Evolutionary conservation across 352 stramenopile genomes (phyloP), one percentile per base, ranked within the genome.

Genomic region (Globisporangium lucens): DNA sequence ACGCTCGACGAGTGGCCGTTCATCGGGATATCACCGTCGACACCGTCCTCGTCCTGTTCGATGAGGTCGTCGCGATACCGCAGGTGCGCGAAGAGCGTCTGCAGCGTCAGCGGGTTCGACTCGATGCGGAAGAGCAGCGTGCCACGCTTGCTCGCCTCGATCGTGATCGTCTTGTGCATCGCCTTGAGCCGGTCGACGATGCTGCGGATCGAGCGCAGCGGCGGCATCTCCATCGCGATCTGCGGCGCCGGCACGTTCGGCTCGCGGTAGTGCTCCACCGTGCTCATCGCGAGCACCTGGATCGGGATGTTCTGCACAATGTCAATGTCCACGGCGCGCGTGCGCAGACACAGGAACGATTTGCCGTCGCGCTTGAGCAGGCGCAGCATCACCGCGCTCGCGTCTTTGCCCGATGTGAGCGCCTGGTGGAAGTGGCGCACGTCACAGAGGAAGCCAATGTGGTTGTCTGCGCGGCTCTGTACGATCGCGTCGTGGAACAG

Each of bases 281-380:
- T 80, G 60, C 73, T 88, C 82, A 93, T 91, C 17, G 87, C 75
- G 60, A 95, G 59, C 68, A 95, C 83, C 38, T 89, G 74, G 66
- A 95, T 92, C 24, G 87, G 87, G 49, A 95, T 86, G 63, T 84
- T 95, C 74, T 95, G 87, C 46, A 93, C 79, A 49, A 95, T 93
- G 66, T 95, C 85, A 52, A 95, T 89, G 67, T 95, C 87, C 35
- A 95, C 83, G 0, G 87, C 85, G 20, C 85, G 70, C 0, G 83
- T 92, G 43, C 85, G 76, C 7, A 95, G 66, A 59, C 85, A 93
- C 43, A 95, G 71, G 61, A 90, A 92, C 57, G 87, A 91, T 65
- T 68, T 70, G 59, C 79, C 83, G 68, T 90, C 83, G 56, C 87
- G 85, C 69, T 93, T 93, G 60, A 95, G 81, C 62, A 95, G 74